phyloP scores from a whole-genome alignment of 805 yeast species.

The Hanseniaspora clermontiae region DNA sequence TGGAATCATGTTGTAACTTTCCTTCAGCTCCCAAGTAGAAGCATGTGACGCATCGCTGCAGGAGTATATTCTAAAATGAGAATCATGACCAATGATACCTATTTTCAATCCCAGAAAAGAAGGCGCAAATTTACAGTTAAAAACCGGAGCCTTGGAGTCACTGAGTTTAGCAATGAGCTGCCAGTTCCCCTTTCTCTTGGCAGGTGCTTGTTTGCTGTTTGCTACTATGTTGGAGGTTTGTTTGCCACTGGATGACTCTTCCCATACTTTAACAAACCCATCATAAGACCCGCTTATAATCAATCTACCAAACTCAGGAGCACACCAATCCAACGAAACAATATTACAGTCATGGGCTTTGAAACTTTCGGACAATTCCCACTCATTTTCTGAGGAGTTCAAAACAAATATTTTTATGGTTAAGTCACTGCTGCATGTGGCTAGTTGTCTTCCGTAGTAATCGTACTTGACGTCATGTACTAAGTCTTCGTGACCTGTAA shows the following conservation, averaged over 20 bases:
- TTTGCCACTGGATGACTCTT: slow-evolving; percentile 37
- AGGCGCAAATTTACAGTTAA: slow-evolving; percentile 84
- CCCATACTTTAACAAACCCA: slow-evolving; percentile 80
- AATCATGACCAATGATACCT: slow-evolving; percentile 84
- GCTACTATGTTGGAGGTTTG: slow-evolving; percentile 32
- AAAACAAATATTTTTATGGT: slow-evolving; percentile 80
- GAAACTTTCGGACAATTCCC: slow-evolving; percentile 85
- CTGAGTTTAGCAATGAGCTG: slow-evolving; percentile 58
- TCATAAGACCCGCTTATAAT: slow-evolving; percentile 85
- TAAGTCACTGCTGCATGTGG: slow-evolving; percentile 91
- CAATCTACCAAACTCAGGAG: slow-evolving; percentile 83
- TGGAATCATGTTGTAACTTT: slow-evolving; percentile 21
- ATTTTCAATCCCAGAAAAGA: slow-evolving; percentile 65
- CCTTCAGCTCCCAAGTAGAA: slow-evolving; percentile 54
- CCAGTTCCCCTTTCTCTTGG: slow-evolving; percentile 63
- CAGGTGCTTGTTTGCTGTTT: slow-evolving; percentile 57
- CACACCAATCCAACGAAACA: slow-evolving; percentile 78
- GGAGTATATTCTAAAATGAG: slow-evolving; percentile 71
- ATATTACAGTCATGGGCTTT: slow-evolving; percentile 88
- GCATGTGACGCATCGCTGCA: slow-evolving; percentile 82
- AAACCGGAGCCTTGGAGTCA: slow-evolving; percentile 79
- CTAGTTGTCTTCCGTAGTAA: slow-evolving; percentile 82
- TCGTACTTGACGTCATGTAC: slow-evolving; percentile 85
- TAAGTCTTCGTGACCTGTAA: slow-evolving; percentile 86
- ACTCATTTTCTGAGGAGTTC: slow-evolving; percentile 50